Conservation (phyloP, 1,139 yeast genomes). For the Pichiaceae sp. region DNA sequence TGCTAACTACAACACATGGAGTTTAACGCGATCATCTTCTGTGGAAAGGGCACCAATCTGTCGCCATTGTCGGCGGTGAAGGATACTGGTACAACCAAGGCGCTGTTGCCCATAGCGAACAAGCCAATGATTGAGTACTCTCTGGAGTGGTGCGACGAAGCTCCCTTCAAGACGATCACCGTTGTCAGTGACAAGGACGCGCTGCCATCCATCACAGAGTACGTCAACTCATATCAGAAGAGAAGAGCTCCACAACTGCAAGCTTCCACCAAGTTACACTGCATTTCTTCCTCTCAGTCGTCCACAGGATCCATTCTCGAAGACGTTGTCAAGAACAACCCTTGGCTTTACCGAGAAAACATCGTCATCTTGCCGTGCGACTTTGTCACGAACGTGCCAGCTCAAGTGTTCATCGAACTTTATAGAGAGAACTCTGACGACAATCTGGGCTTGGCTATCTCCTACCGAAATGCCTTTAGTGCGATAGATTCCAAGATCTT, state of each 20-base stretch:
- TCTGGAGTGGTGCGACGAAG: conserved; percentile 88
- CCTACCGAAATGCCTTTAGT: conserved; percentile 65
- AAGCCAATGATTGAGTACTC: conserved; percentile 85
- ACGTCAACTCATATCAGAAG: conserved; percentile 23
- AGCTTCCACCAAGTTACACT: conserved; percentile 33
- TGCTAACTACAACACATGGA: conserved; percentile 44
- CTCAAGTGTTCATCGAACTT: conserved; percentile 78
- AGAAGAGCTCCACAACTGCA: conserved; percentile 24
- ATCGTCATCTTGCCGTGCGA: conserved; percentile 89
- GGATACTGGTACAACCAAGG: conserved; percentile 65
- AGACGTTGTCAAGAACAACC: conserved; percentile 6
- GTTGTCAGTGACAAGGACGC: conserved; percentile 37
- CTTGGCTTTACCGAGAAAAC: conserved; percentile 33
- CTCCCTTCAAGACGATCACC: conserved; percentile 60
- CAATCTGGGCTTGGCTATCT: conserved; percentile 65
- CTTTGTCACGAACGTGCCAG: conserved; percentile 84
- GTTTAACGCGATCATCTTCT: conserved; percentile 81
- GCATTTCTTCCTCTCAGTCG: conserved; percentile 38
- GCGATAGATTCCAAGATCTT: conserved; percentile 70
- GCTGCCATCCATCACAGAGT: conserved; percentile 19
- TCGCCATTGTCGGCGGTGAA: conserved; percentile 61
- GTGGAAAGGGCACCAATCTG: conserved; percentile 74
- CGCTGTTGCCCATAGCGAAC: conserved; percentile 83
- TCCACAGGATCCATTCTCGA: conserved; percentile 59
- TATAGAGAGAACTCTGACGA: conserved; percentile 61